A percentile compares a stretch with the other conserved stretches of the same genome.
phyloP scores from a whole-genome alignment of 495 filamentous ascomycete species.

The Tuber brumale region DNA sequence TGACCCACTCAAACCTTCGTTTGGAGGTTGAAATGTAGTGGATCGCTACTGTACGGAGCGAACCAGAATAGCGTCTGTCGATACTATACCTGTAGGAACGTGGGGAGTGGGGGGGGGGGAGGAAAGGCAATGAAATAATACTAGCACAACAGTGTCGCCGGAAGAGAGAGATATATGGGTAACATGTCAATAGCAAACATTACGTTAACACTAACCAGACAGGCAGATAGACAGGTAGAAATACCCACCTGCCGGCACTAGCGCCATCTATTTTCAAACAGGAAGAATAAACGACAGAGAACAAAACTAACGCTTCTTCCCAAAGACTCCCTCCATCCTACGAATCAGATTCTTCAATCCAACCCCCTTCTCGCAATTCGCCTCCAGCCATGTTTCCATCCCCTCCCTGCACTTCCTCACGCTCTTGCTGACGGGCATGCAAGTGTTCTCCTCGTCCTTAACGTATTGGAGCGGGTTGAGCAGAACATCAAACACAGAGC shows the following conservation, averaged over 20 bases:
- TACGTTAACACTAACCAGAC: not conserved
- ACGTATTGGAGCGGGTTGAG: conserved; percentile 67
- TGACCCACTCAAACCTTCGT: no score
- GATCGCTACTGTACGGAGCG: not conserved
- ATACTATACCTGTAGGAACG: not conserved
- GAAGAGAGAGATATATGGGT: not conserved
- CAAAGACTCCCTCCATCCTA: conserved; percentile 57
- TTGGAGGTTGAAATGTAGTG: not conserved
- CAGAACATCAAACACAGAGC: conserved; percentile 71
- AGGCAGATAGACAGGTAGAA: not conserved
- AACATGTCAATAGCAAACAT: not conserved
- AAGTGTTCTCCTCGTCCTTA: conserved; percentile 53
- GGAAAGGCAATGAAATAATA: not conserved
- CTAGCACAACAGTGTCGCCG: not conserved
- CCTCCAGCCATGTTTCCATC: conserved; percentile 83
- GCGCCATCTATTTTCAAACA: not conserved
- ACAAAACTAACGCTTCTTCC: conserved; percentile 32
- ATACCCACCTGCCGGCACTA: not conserved
- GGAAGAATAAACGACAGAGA: not conserved
- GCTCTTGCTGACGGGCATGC: conserved; percentile 61
- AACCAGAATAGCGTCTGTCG: not conserved
- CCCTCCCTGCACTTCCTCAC: conserved; percentile 59
- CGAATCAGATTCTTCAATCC: conserved; percentile 65
- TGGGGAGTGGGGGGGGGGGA: not conserved
- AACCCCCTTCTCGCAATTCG: conserved; percentile 71